A percentile compares a stretch with the other conserved stretches of the same genome.
Evolutionary conservation across 2,329 filamentous ascomycete genomes (phyloP).

Genomic region (Penicillium frequentans): DNA sequence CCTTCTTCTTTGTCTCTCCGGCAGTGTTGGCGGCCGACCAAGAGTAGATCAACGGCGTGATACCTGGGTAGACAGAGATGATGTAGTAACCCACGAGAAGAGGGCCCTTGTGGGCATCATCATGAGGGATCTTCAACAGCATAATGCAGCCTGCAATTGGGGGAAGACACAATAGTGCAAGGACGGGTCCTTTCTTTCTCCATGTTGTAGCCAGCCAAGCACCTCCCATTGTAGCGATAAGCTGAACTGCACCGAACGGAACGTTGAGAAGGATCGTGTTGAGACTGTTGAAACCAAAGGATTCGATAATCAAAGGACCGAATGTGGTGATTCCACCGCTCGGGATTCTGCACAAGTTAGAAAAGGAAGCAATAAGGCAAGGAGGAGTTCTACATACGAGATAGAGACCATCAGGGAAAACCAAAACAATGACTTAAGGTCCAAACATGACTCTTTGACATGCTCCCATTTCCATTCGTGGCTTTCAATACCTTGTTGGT

Average conservation of each 20-base stretch:
- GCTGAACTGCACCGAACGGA: conserved; percentile 61
- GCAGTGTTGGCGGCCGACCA: conserved; percentile 65
- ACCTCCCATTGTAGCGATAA: conserved; percentile 59
- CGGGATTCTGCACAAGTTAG: conserved; percentile 44
- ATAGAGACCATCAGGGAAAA: conserved; percentile 56
- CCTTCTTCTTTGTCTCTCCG: conserved; percentile 69
- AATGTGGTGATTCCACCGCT: conserved; percentile 61
- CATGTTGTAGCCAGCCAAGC: conserved; percentile 57
- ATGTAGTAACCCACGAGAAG: conserved; percentile 60
- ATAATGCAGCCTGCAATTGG: conserved; percentile 59
- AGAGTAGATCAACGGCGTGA: conserved; percentile 67
- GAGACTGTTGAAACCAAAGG: conserved; percentile 59
- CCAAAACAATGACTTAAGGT: conserved; percentile 63
- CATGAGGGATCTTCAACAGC: conserved; percentile 52
- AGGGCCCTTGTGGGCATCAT: conserved; percentile 47
- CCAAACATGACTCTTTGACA: conserved; percentile 55
- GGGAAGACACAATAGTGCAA: conserved; percentile 56
- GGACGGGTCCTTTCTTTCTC: conserved; percentile 57
- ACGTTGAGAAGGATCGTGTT: conserved; percentile 62
- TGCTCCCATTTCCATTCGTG: conserved; percentile 54
- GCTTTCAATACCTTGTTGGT: conserved; percentile 47
- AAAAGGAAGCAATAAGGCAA: not conserved
- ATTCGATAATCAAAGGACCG: conserved; percentile 58
- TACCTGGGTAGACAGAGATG: conserved; percentile 61
- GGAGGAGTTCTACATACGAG: conserved; percentile 36